These are phyloP conservation scores for Talaromyces piceae DNA, from an alignment of 2,329 filamentous ascomycete species.

Conservation along the genomic window DNA sequence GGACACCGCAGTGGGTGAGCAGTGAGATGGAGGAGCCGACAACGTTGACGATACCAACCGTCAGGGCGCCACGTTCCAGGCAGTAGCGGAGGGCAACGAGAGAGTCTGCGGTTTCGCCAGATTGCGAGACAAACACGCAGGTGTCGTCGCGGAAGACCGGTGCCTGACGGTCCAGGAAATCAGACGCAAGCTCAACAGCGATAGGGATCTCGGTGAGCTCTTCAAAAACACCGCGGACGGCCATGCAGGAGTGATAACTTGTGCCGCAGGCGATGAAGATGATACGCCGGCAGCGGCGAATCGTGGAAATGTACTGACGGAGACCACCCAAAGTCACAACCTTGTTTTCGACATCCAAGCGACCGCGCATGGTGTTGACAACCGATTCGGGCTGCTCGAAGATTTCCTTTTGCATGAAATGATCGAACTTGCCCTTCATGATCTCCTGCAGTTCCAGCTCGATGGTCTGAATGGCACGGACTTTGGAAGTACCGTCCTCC, in stretches of 20 bases:
- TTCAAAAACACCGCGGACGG: slow-evolving; percentile 94
- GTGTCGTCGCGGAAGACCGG: slow-evolving; percentile 99
- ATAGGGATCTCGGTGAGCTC: slow-evolving; percentile 98
- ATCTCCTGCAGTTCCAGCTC: slow-evolving; percentile 99
- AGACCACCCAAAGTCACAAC: slow-evolving; percentile 92
- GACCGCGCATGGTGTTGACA: slow-evolving; percentile 99
- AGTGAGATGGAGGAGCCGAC: slow-evolving; percentile 98
- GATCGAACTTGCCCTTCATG: slow-evolving; percentile 99
- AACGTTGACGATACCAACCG: slow-evolving; percentile 96
- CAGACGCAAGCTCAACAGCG: slow-evolving; percentile 89
- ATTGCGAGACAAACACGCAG: slow-evolving; percentile 97
- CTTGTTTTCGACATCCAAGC: slow-evolving; percentile 88
- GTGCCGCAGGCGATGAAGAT: slow-evolving; percentile 99
- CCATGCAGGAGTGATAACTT: slow-evolving; percentile 99
- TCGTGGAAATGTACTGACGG: slow-evolving; percentile 91
- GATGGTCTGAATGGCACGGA: slow-evolving; percentile 95
- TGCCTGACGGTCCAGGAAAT: slow-evolving; percentile 93
- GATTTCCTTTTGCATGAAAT: slow-evolving; percentile 99
- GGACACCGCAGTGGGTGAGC: slow-evolving; percentile 98
- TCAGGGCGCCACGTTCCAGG: slow-evolving; percentile 91
- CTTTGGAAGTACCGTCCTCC: slow-evolving; percentile 92
- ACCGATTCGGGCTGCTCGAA: slow-evolving; percentile 99
- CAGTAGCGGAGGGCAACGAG: slow-evolving; percentile 96
- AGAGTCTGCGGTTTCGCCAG: slow-evolving; percentile 95
- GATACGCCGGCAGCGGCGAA: slow-evolving; percentile 90